Base-by-base conservation (phyloP, 140 eudicot species). In the Stevia rebaudiana region DNA sequence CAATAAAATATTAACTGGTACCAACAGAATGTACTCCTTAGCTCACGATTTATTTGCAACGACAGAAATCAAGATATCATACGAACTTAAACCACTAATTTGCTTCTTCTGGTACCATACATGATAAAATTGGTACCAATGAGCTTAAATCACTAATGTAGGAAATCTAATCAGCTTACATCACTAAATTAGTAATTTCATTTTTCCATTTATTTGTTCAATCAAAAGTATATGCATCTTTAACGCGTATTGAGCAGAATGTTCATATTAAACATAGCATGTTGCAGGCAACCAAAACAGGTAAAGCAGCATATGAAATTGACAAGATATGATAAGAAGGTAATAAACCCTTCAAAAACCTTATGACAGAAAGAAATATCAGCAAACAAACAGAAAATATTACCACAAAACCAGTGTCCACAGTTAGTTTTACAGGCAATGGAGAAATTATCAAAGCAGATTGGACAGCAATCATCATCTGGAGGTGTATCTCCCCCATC, bases 321-420 rank as follows among this genome's bases (percentile, higher is more conserved):
- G 11, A 56, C 6, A 40, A 47, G 17, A 42, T 54, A 16, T 19
- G 55, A 56, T 69, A 2, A n/a, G n/a, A n/a, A n/a, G n/a, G n/a
- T 31, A 12, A 54, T 63, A 72, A 72, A 64, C 66, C 70, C 55
- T 50, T 5, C 18, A 80, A 40, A 54, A 63, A 63, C 63, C 40
- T 44, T 35, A 3, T 13, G 0, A 28, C n/a, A 13, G 2, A 24
- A 30, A 30, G 1, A 10, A 11, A 37, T 19, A 21, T 48, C 55
- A 48, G 23, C 25, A 18, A 19, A 54, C 6, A 6, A 54, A 54
- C 1, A 30, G 11, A 31, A 31, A 68, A 54, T 3, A 6, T 21
- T 72, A 76, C 95, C 90, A 50, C 95, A 86, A 74, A 80, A 86
- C 95, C 90, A 86, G 74, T 86, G 95, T 3, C 95, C 87, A 12